Conservation (phyloP, 2,329 filamentous ascomycete species). For the Colletotrichum caudatum region DNA sequence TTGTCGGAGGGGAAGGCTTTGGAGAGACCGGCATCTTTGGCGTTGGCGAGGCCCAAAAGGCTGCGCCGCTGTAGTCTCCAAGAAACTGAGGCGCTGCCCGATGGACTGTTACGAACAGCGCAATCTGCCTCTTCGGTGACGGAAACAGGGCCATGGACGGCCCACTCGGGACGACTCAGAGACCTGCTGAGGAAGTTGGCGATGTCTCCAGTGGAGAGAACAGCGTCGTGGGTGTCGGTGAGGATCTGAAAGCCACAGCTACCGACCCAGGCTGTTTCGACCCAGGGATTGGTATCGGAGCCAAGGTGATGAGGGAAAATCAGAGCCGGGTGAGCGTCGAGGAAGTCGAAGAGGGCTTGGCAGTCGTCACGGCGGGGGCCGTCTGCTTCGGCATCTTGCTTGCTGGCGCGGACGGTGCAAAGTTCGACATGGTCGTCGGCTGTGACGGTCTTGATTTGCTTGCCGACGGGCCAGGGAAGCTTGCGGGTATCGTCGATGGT, state of each 20-base stretch:
- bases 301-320: conserved; percentile 23
- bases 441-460: conserved; percentile 14
- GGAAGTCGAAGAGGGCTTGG: conserved; percentile 28
- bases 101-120: conserved; percentile 5
- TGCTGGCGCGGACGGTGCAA: conserved; percentile 18
- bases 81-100: conserved; percentile 9
- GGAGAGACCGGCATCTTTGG: background rate
- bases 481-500: background rate
- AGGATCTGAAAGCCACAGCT: conserved; percentile 27
- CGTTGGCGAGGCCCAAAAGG: background rate
- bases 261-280: conserved; percentile 29
- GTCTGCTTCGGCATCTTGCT: background rate
- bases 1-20: background rate
- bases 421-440: conserved; percentile 10
- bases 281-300: conserved; percentile 17
- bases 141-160: background rate
- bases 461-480: background rate
- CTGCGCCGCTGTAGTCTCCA: conserved; percentile 27
- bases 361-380: conserved; percentile 32
- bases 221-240: conserved; percentile 14
- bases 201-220: conserved; percentile 29
- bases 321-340: background rate
- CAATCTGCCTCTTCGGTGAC: conserved; percentile 28
- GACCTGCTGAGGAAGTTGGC: conserved; percentile 20
- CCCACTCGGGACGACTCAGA: conserved; percentile 19